Evolutionary conservation across 768 basidiomycete species (phyloP), one percentile per base, ranked within the genome.

Genomic region (Lactarius quietus): DNA sequence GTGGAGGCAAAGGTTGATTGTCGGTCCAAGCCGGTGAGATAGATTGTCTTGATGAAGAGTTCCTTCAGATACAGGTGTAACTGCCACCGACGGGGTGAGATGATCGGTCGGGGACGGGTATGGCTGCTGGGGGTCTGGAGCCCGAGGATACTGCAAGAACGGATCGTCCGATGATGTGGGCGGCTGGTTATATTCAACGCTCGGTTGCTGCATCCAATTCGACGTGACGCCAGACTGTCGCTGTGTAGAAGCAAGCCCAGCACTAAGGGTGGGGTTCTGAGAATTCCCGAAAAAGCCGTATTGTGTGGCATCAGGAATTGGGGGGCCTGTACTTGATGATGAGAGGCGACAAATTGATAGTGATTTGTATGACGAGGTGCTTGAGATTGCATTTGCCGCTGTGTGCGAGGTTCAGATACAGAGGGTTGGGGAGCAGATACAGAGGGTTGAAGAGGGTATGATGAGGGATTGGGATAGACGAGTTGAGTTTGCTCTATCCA

Each of bases 311-410:
- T 61, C 60, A 15, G 54, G 10, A 6, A 14, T 17, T 39, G 55
- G 51, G 31, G 62, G 17, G 38, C 17, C 6, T 38, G 33, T 15
- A 28, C 57, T 31, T 56, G 35, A 26, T 52, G 48, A 26, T 62
- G 65, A 33, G 52, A 31, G 8, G 52, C 20, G 23, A 68, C 68
- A 6, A 68, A 68, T 6, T 68, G 68, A 35, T 68, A 68, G 9
- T 53, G 61, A 55, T 68, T 56, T 3, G 9, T 41, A 23, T 67
- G 61, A 31, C 36, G 68, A 1, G 33, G 35, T 1, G 36, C 54
- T 23, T 31, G 51, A 14, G 52, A 14, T 26, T 63, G 65, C 0
- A 39, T 20, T 6, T 41, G 65, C 15, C 23, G 31, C 8, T 58
- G 48, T 8, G 53, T n/a, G 12, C n/a, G 48, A 8, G 51, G 6